Base-by-base conservation (phyloP, 2,329 filamentous ascomycete genomes). In the Fusarium dlaminii region DNA sequence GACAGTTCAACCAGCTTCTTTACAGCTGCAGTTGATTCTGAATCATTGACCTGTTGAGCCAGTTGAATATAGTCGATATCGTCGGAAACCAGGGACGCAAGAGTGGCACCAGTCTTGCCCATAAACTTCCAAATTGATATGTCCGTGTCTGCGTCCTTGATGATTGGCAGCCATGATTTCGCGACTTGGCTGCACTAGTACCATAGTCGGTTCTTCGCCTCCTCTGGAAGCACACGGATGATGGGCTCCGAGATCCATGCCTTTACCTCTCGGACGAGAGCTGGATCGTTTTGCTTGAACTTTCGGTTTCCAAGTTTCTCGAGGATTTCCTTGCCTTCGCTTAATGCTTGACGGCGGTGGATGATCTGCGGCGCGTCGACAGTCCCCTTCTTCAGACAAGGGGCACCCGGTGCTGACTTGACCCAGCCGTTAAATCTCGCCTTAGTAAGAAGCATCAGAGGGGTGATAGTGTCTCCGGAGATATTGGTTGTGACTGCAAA, bases 121-220 rank as follows among this genome's bases (percentile, higher is more conserved):
- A n/a, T 40, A 37, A 27, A 62, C 5, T 51, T 62, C 37, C 58
- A 65, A 14, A 32, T 24, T 8, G 12, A 20, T 3, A 62, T 4
- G 17, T 65, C 45, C 13, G 42, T 34, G 15, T 45, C 62, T 14
- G 56, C 45, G 10, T 18, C 20, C 10, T 42, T 34, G 14, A 62
- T 62, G 20, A n/a, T 32, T 5, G 56, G 56, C 32, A 65, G 18
- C 62, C 45, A 62, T 8, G n/a, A 18, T 20, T 66, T 30, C n/a
- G 37, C 58, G 63, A 68, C n/a, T 34, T 51, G 56, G 34, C 24
- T 46, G 29, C 34, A 62, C 56, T 61, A 68, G 27, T 27, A 36
- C 36, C 63, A 68, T 22, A 68, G 36, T 22, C 39, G 65, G 13
- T 68, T 67, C 40, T 68, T 68, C 17, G 49, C 39, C 14, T 68